Percentiles rank a stretch among this genome's conserved stretches.
Conservation (phyloP, 2,329 filamentous ascomycete species). For the Teratosphaeria viscida region DNA sequence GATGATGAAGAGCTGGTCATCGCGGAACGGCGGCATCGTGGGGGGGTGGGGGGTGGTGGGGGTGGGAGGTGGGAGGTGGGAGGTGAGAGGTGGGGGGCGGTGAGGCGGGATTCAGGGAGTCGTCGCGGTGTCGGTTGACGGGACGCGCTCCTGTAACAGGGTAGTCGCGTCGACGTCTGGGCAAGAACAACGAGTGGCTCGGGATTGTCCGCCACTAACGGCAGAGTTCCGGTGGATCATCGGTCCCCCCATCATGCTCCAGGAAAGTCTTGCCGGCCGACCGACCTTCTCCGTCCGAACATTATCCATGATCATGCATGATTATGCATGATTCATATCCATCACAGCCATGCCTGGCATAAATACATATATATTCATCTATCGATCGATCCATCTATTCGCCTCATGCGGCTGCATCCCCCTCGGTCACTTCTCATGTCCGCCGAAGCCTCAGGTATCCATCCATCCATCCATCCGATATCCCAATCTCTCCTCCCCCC, state of each 20-base stretch:
- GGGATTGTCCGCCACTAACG: neutral
- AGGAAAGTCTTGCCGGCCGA: neutral
- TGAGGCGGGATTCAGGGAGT: too few species aligned
- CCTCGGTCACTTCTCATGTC: too few species aligned
- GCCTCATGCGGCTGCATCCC: too few species aligned
- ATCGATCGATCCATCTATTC: too few species aligned
- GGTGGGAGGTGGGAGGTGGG: neutral
- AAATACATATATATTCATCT: neutral
- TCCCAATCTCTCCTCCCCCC: neutral
- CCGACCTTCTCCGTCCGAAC: neutral
- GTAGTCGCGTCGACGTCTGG: neutral
- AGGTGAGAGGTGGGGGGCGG: too few species aligned
- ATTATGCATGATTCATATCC: too few species aligned
- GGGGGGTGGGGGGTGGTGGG: neutral
- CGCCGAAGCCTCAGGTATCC: too few species aligned
- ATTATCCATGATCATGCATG: too few species aligned
- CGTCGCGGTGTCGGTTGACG: neutral
- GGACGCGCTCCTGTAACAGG: too few species aligned
- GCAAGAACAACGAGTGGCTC: neutral
- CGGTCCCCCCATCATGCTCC: neutral
- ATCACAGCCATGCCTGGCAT: neutral
- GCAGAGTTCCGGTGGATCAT: neutral
- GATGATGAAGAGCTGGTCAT: conserved; percentile 44
- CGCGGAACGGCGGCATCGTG: conserved; percentile 24
- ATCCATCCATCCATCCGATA: too few species aligned